Conservation (phyloP, 768 basidiomycete genomes). For the Grammothele lineata region DNA sequence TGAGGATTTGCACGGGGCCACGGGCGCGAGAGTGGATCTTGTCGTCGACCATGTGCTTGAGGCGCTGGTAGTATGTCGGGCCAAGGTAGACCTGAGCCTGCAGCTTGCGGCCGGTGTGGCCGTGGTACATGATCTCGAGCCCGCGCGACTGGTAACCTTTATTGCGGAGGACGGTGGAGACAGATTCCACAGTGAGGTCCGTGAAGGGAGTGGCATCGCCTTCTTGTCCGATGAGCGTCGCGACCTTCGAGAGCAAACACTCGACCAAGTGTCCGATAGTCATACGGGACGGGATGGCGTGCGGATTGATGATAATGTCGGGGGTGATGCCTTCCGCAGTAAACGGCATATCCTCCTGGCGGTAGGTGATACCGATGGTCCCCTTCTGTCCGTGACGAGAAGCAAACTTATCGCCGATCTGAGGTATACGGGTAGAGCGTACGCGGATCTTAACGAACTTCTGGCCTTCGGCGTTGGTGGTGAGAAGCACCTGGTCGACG, state of each 20-base stretch:
- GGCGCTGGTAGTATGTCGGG: constrained; percentile 96
- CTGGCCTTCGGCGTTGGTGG: constrained; percentile 92
- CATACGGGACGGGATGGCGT: constrained; percentile 99
- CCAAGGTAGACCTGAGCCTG: constrained; percentile 98
- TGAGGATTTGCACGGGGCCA: constrained; percentile 97
- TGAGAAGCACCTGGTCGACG: constrained; percentile 95
- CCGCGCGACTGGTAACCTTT: constrained; percentile 97
- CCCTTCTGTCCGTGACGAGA: constrained; percentile 99
- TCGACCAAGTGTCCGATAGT: constrained; percentile 99
- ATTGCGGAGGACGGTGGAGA: constrained; percentile 85
- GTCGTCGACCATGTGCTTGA: constrained; percentile 99
- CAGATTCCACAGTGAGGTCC: constrained; percentile 94
- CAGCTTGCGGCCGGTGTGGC: constrained; percentile 96
- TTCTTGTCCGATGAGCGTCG: constrained; percentile 93
- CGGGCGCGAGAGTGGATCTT: constrained; percentile 98
- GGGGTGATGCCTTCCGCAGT: constrained; percentile 95
- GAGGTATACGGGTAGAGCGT: constrained; percentile 92
- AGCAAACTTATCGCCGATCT: constrained; percentile 99
- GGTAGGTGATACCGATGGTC: constrained; percentile 98
- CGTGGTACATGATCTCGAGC: constrained; percentile 97
- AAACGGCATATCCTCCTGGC: constrained; percentile 99
- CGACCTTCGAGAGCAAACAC: constrained; percentile 93
- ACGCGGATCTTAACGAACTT: constrained; percentile 99
- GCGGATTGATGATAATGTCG: constrained; percentile 97
- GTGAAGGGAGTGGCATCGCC: constrained; percentile 99